Base-by-base conservation (phyloP, 257 asterid genomes). In the Petunia axillaris region DNA sequence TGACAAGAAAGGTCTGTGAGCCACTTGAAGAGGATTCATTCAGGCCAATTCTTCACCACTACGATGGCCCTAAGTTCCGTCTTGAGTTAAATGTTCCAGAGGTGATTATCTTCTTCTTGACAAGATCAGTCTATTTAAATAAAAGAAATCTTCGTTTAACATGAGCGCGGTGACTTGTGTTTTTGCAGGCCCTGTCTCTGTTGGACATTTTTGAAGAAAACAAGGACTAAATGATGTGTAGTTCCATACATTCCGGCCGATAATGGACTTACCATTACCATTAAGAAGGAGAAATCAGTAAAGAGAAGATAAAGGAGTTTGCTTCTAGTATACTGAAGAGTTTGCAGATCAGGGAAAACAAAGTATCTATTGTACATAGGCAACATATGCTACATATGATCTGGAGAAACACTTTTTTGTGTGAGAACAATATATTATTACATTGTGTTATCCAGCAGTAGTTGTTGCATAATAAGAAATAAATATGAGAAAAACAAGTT, bases 1-100 rank as follows among this genome's bases (percentile, higher is more conserved):
- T 92, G 4, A 94, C 98, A 0, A 91, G 97, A 91, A 94, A 90
- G 83, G 50, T 91, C 38, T 96, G 97, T 10, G 97, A 96, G 77
- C 99, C 99, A 1, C 14, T 96, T 84, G 99, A 96, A 76, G 99
- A 96, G 82, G 99, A 96, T 80, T 88, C 98, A 0, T 96, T 96
- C 90, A 86, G 99, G 91, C 99, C 99, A 44, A 89, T 96, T 40
- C 97, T 96, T 82, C 98, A 96, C 83, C 99, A 96, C 81, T 96
- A 96, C 62, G 99, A 96, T 35, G 99, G 99, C 8, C 99, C 99
- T 53, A 96, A 96, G 84, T 96, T 96, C 89, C 97, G 99, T 13
- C 99, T 96, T 0, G 99, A 96, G 59, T 83, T 96, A 55, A 92
- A 86, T 81, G 78, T 94, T 63, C 98, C 99, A 13, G 99, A 96